Percentiles rank a stretch among this genome's conserved stretches.
Conservation (phyloP, 2,329 filamentous ascomycete species). For the Leptographium radiaticola region DNA sequence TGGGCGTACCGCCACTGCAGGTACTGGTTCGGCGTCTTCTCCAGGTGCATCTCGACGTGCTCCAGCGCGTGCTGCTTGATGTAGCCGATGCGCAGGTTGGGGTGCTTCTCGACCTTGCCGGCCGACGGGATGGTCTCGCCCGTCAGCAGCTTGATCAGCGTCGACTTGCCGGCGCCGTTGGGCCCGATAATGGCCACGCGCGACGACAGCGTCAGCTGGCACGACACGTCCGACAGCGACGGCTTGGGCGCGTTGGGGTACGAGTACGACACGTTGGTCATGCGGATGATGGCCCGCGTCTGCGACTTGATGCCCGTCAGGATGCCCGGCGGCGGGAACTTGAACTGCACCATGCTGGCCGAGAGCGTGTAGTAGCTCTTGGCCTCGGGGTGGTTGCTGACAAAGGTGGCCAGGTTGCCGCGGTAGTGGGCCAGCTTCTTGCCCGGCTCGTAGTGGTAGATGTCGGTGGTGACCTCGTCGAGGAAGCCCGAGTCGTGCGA, state of each 20-base stretch:
- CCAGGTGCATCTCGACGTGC: conserved; percentile 98
- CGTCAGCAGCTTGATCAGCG: conserved; percentile 92
- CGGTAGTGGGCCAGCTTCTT: conserved; percentile 89
- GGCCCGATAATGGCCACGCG: conserved; percentile 92
- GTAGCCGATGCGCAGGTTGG: conserved; percentile 96
- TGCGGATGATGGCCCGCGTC: conserved; percentile 88
- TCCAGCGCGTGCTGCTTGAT: conserved; percentile 99
- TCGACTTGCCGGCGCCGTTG: conserved; percentile 97
- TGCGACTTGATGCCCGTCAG: conserved; percentile 88
- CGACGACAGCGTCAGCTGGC: conserved; percentile 76
- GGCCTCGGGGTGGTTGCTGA: conserved; percentile 79
- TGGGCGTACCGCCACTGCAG: conserved; percentile 97
- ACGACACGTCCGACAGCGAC: conserved; percentile 77
- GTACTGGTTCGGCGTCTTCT: conserved; percentile 99
- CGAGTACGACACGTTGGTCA: conserved; percentile 83
- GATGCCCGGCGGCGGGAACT: conserved; percentile 93
- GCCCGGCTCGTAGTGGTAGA: conserved; percentile 91
- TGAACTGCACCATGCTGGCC: conserved; percentile 81
- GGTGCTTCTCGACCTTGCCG: conserved; percentile 94
- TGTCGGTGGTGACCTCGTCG: conserved; percentile 94
- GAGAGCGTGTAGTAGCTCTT: conserved; percentile 98
- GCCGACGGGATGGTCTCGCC: conserved; percentile 74
- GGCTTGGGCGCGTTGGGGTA: conserved; percentile 85
- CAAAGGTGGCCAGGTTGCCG: conserved; percentile 73
- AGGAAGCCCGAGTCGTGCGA: conserved; percentile 97